Base-by-base conservation (phyloP, 352 stramenopile genomes). In the Globisporangium nodosum region DNA sequence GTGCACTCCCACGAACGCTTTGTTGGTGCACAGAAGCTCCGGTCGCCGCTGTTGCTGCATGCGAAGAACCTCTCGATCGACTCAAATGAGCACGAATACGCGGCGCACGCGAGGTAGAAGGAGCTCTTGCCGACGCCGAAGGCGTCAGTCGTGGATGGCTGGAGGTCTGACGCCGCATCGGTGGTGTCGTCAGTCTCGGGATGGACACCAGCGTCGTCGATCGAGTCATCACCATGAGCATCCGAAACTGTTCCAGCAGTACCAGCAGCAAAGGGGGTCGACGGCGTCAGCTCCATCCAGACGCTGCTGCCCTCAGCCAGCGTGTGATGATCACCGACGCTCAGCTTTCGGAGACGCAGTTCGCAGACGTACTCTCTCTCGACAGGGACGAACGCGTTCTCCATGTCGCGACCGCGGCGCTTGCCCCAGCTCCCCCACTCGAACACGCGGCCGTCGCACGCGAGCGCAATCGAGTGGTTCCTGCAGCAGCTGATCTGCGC, bases 391-490 rank as follows among this genome's bases (percentile, higher is more conserved):
- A 89, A 88, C 35, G 78, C 76, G 45, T 88, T 80, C 31, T 89
- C 78, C 1, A 49, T 63, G 54, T 92, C 77, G 27, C 70, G 53
- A 3, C 77, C 79, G 11, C 62, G 58, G 11, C 80, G 69, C 50
- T 76, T 78, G 30, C 78, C 78, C 81, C 81, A 90, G 58, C 79
- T 87, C 3, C 81, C 81, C 81, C 81, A 92, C 58, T 88, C 76
- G 31, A 81, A 88, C 30, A 92, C 43, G 5, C 65, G 59, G 1
- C 66, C 70, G 15, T 81, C 66, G 0, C 43, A 39, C 18, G 64
- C 67, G 13, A 92, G 62, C 3, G 79, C 79, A 20, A 74, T 66
- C 21, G 71, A 84, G 52, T 88, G 79, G 49, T 88, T 92, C 49
- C 73, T 76, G 46, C 63, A 57, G 49, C 77, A 89, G 6, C 69